Percentiles rank a stretch among this genome's conserved stretches.
These are phyloP conservation scores for Nemania bipapillata DNA, from an alignment of 2,329 filamentous ascomycete species.

Conservation along the genomic window DNA sequence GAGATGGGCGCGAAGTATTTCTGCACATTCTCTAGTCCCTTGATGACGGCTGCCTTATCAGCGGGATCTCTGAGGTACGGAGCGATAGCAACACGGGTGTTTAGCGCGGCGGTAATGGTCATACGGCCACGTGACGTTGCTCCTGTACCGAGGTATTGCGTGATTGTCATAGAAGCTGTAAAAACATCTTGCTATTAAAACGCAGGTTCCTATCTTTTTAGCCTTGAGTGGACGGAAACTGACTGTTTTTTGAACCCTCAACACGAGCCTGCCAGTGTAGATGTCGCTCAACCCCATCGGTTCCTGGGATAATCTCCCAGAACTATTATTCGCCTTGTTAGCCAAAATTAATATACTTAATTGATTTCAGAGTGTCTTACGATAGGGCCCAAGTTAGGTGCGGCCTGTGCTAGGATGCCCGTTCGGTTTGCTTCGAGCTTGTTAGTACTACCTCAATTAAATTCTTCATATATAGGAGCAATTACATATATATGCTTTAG, in stretches of 20 bases:
- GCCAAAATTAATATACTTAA: not conserved
- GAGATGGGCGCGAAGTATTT: conserved; percentile 63
- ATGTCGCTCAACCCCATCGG: conserved; percentile 69
- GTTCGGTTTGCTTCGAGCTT: conserved; percentile 48
- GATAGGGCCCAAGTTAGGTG: conserved; percentile 71
- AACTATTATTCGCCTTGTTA: conserved; percentile 45
- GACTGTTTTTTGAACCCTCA: conserved; percentile 57
- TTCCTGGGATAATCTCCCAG: conserved; percentile 67
- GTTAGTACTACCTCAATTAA: conserved; percentile 17
- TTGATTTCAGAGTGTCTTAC: conserved; percentile 43
- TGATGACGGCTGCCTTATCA: conserved; percentile 70
- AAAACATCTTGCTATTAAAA: conserved; percentile 34
- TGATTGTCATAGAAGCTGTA: conserved; percentile 62
- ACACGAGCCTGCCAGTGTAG: conserved; percentile 74
- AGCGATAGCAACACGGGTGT: conserved; percentile 66
- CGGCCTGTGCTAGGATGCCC: conserved; percentile 71
- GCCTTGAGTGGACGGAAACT: not conserved
- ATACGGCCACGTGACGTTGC: conserved; percentile 70
- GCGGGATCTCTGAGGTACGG: conserved; percentile 68
- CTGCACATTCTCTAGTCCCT: conserved; percentile 69
- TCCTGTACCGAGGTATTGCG: conserved; percentile 72
- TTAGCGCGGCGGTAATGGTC: conserved; percentile 67
- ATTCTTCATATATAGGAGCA: not conserved
- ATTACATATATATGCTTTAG: conserved; percentile 58
- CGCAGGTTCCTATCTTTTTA: not conserved